Conservation (phyloP, 306 rosid species). For the Potentilla sterilis region DNA sequence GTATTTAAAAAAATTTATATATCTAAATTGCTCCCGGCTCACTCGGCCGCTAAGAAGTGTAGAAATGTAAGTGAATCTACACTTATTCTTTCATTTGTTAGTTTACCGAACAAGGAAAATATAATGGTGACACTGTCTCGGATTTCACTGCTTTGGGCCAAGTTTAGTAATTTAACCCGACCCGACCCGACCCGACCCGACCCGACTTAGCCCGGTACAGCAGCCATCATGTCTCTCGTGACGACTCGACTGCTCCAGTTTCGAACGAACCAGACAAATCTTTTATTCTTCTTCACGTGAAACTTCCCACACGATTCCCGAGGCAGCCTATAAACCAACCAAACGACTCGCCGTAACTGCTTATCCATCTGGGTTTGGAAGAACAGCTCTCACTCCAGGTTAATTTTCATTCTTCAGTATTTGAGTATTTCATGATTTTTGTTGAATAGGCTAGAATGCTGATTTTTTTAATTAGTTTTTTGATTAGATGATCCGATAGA, state of each 20-base stretch:
- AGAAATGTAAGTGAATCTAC: too few relatives aligned
- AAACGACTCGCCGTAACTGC: not conserved
- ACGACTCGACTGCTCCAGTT: slow-evolving; percentile 2
- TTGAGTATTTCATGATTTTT: too few relatives aligned
- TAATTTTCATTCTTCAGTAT: too few relatives aligned
- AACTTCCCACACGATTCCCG: slow-evolving; percentile 14
- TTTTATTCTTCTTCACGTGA: not conserved
- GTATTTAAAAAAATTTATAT: too few relatives aligned
- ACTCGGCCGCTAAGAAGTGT: too few relatives aligned
- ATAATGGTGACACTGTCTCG: too few relatives aligned
- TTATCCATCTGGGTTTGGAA: not conserved
- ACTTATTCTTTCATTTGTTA: too few relatives aligned
- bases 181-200: slow-evolving; percentile 3
- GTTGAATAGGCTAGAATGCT: too few relatives aligned
- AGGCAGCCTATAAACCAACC: not conserved
- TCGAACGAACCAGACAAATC: slow-evolving; percentile 18
- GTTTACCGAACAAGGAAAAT: too few relatives aligned
- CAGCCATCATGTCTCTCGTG: not conserved
- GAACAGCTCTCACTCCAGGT: not conserved
- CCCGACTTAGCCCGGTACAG: too few relatives aligned
- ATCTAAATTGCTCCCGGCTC: too few relatives aligned
- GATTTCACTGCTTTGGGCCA: not conserved
- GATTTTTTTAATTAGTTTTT: too few relatives aligned
- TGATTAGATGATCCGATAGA: slow-evolving; percentile 3
- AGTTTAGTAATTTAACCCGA: not conserved